Conservation (phyloP, 2,329 filamentous ascomycete species). For the Exophiala sp. region DNA sequence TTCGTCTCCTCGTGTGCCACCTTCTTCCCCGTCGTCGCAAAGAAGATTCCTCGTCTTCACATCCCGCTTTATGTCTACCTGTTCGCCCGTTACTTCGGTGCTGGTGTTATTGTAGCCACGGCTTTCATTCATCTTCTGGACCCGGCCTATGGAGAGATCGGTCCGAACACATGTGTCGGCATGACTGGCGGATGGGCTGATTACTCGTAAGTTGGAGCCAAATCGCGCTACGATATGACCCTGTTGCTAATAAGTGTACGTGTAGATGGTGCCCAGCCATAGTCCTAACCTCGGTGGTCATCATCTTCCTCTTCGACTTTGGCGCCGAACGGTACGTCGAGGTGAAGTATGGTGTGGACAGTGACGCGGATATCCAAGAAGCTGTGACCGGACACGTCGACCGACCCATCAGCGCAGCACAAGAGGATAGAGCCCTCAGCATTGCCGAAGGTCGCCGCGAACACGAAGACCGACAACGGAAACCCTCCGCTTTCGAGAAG, state of each 20-base stretch:
- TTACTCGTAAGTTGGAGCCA: background rate
- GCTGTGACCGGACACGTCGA: conserved; percentile 17
- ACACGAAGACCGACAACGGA: conserved; percentile 10
- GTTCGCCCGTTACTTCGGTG: conserved; percentile 47
- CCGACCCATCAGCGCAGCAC: background rate
- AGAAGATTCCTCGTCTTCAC: conserved; percentile 35
- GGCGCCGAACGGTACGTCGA: conserved; percentile 51
- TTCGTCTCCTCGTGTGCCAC: conserved; percentile 41
- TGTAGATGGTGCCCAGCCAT: conserved; percentile 50
- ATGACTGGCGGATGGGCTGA: conserved; percentile 52
- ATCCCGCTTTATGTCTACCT: conserved; percentile 45
- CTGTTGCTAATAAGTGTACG: background rate
- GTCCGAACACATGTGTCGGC: conserved; percentile 49
- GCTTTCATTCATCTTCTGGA: conserved; percentile 49
- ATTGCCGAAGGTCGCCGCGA: conserved; percentile 3
- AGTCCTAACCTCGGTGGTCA: conserved; percentile 46
- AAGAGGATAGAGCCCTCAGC: conserved; percentile 1
- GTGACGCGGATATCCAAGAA: conserved; percentile 26
- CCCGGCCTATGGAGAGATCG: conserved; percentile 45
- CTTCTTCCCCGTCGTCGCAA: conserved; percentile 48
- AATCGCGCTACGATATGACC: too few species aligned
- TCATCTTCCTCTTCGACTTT: conserved; percentile 53
- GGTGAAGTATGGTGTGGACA: conserved; percentile 42
- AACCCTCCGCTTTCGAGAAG: conserved; percentile 8
- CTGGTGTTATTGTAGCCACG: conserved; percentile 48